Evolutionary conservation across 2,329 filamentous ascomycete genomes (phyloP), one percentile per base, ranked within the genome.

Genomic region (Apiospora hydei): DNA sequence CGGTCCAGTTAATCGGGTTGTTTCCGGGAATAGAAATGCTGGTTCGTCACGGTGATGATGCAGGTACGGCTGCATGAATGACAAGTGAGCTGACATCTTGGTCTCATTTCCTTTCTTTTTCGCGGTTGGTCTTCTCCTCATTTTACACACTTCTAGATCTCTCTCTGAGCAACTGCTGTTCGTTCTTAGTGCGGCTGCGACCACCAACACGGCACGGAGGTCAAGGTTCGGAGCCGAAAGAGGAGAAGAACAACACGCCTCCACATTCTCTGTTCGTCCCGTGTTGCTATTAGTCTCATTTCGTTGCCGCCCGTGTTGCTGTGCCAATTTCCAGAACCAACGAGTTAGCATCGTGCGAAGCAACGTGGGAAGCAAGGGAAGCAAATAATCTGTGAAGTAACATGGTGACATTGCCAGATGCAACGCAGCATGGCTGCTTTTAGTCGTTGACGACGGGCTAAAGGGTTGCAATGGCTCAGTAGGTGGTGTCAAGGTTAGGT

Each of bases 361-460:
- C 57, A 64, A 64, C 26, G 26, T 30, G 26, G 34, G 30, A 64
- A 64, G 57, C 57, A 64, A 64, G 57, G 57, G 57, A n/a, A 21
- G 53, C 18, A 5, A 38, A 4, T 16, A 16, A 38, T 11, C 53
- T 21, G 57, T 18, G 3, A 41, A 41, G 30, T 64, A 64, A 64
- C 57, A 64, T 5, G 30, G 30, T 64, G 30, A 13, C 57, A 41
- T 64, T 41, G 57, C 30, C 21, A 41, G 34, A 38, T 41, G 57
- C 18, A 38, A 61, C 30, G 16, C 8, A 61, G 38, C 51, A 34
- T 34, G 16, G 8, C 30, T 34, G 18, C 18, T 13, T n/a, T 18
- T 57, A 4, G n/a, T 13, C 44, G 41, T 43, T 11, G 41, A 0
- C 13, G 34, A 38, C 5, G 5, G 7, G 34, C 34, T 30, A 38